phyloP scores from a whole-genome alignment of 169 alveolate species.

The Perkinsus chesapeaki region DNA sequence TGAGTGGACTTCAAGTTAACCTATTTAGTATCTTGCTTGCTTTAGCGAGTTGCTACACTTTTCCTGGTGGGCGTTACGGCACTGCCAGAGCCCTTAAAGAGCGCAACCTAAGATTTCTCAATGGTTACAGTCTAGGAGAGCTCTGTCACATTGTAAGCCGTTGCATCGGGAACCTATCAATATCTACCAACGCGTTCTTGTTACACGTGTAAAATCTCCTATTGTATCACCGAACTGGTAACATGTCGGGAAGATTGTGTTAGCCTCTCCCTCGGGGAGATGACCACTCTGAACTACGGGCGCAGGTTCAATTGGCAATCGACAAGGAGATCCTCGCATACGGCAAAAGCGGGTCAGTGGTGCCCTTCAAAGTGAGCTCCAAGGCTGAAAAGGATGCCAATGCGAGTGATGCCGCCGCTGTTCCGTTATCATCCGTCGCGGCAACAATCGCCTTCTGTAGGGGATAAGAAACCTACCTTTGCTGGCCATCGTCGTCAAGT shows the following conservation, averaged over 20 bases:
- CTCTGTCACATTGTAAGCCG: not conserved
- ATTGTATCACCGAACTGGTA: too few relatives aligned
- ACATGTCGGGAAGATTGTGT: too few relatives aligned
- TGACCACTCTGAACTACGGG: too few relatives aligned
- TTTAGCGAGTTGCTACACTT: not conserved
- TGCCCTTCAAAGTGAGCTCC: not conserved
- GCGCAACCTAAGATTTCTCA: not conserved
- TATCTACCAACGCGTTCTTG: too few relatives aligned
- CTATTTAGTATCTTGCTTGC: not conserved
- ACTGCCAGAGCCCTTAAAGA: not conserved
- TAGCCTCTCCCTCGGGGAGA: too few relatives aligned
- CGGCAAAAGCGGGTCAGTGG: not conserved
- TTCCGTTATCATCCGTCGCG: not conserved
- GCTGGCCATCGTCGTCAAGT: not conserved
- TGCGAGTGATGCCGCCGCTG: not conserved
- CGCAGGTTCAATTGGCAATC: not conserved
- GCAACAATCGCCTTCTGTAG: not conserved
- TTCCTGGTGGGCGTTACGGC: not conserved
- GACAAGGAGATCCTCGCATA: not conserved
- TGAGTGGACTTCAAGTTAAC: not conserved
- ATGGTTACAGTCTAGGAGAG: not conserved
- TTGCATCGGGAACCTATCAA: too few relatives aligned
- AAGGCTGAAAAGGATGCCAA: not conserved
- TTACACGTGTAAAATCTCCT: not conserved
- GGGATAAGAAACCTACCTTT: not conserved